phyloP scores from a whole-genome alignment of 768 basidiomycete species.

The Termitomyces sp. region DNA sequence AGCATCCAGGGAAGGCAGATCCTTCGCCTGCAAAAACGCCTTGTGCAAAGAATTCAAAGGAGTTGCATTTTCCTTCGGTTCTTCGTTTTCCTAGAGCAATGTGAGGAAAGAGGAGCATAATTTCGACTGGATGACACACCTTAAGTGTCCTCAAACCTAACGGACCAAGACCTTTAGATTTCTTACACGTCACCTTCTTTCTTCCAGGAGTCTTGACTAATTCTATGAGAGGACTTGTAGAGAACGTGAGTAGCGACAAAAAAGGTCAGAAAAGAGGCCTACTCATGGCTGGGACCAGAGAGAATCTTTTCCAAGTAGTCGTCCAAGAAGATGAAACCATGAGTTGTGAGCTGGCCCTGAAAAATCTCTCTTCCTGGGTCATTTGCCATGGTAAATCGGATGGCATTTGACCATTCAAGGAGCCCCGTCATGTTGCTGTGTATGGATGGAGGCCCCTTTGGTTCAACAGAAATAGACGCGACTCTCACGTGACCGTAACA shows the following conservation, averaged over 20 bases:
- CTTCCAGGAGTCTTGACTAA: conserved; percentile 82
- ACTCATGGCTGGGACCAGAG: conserved; percentile 64
- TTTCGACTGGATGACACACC: conserved; percentile 23
- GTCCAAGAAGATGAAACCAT: conserved; percentile 76
- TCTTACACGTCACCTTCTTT: conserved; percentile 51
- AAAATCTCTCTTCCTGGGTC: conserved; percentile 69
- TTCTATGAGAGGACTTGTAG: conserved; percentile 61
- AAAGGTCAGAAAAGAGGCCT: conserved; percentile 13
- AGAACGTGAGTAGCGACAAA: neutral
- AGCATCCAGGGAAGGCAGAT: neutral
- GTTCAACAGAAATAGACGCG: conserved; percentile 2
- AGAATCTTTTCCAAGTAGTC: conserved; percentile 74
- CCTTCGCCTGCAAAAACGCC: conserved; percentile 32
- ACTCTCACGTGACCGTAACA: conserved; percentile 9
- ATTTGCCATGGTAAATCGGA: conserved; percentile 62
- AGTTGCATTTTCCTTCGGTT: conserved; percentile 30
- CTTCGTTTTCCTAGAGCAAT: conserved; percentile 25
- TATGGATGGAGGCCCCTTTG: neutral
- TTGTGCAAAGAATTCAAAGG: conserved; percentile 44
- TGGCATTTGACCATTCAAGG: conserved; percentile 59
- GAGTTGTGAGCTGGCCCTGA: conserved; percentile 65
- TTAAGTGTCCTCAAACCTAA: conserved; percentile 46
- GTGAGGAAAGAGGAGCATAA: neutral
- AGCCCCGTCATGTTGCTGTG: conserved; percentile 38
- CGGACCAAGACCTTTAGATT: conserved; percentile 33